Base-by-base conservation (phyloP, 2,329 filamentous ascomycete genomes). In the Zalaria sp. region DNA sequence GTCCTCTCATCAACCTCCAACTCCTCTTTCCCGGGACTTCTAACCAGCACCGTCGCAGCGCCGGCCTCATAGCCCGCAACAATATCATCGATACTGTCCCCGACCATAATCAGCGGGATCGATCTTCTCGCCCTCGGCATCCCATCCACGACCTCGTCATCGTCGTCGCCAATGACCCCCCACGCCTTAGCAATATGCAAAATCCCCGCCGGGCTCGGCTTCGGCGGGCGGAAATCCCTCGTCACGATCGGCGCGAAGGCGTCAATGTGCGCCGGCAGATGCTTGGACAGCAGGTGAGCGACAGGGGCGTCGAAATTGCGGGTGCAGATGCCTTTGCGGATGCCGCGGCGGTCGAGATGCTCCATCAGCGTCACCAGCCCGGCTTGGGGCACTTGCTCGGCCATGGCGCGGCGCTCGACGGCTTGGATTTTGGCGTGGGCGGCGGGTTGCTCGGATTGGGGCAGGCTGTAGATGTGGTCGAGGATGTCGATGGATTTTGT, bases 281-380 rank as follows among this genome's bases (percentile, higher is more conserved):
- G 91, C 38, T 79, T 91, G 40, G 65, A 64, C 3, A 95, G 70
- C 3, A 93, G 71, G 59, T 88, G 80, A 37, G 71, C 64, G 1
- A 91, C 84, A 4, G 85, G 85, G 5, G 74, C 66, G 53, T 89
- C 84, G 55, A 95, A 96, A 66, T 98, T 96, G 55, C 91, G 75
- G 2, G 91, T 96, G 64, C 88, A 95, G 48, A 96, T 87, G 10
- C 76, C 89, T 61, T 93, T 91, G 51, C 68, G 76, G 28, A 95
- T 59, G 4, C 64, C 60, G 27, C 72, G 71, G 5, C 62, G 55
- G 54, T 91, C 79, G 11, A 96, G 76, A 58, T 91, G 93, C 43
- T 75, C 64, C 83, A 96, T 94, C 40, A 98, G 71, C 27, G 71
- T 61, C 1, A 71, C 63, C 3, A 96, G 75, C 1, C 89, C 89